Evolutionary conservation across 2,329 filamentous ascomycete genomes (phyloP).

Genomic region (Metarhizium humberi): DNA sequence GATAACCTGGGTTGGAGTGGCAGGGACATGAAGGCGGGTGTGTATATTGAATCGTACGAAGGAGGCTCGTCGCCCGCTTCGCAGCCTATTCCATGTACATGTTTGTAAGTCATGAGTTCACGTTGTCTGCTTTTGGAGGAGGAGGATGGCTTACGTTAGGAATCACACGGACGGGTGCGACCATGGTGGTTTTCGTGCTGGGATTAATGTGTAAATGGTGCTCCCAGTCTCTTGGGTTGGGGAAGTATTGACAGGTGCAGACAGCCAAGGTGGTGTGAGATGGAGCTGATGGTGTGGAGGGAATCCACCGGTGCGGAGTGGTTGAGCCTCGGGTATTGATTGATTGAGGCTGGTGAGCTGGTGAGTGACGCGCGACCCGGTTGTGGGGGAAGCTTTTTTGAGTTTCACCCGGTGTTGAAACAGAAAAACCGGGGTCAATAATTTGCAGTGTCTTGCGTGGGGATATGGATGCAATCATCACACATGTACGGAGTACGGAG

Average conservation of each 20-base stretch:
- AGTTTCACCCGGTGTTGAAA: too few relatives aligned
- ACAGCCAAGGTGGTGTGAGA: not conserved
- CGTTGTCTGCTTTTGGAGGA: not conserved
- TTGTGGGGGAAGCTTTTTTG: too few relatives aligned
- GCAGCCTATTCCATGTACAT: constrained; percentile 35
- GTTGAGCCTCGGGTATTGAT: too few relatives aligned
- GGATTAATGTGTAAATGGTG: not conserved
- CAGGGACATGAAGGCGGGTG: constrained; percentile 86
- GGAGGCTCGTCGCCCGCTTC: constrained; percentile 58
- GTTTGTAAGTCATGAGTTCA: not conserved
- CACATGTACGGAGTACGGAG: too few relatives aligned
- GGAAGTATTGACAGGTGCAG: not conserved
- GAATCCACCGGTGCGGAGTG: too few relatives aligned
- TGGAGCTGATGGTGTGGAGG: not conserved
- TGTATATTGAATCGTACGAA: constrained; percentile 84
- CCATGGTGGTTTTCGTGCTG: constrained; percentile 12
- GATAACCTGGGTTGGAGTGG: constrained; percentile 78
- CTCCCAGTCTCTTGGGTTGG: not conserved
- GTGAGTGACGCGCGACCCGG: not conserved
- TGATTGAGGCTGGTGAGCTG: not conserved
- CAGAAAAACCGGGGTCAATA: too few relatives aligned
- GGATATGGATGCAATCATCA: too few relatives aligned
- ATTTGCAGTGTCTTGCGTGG: too few relatives aligned
- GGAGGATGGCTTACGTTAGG: constrained; percentile 21
- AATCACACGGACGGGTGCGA: constrained; percentile 19